Percentiles rank a stretch among this genome's conserved stretches.
Conservation (phyloP, 495 filamentous ascomycete genomes). For the Ramalina peruviana region DNA sequence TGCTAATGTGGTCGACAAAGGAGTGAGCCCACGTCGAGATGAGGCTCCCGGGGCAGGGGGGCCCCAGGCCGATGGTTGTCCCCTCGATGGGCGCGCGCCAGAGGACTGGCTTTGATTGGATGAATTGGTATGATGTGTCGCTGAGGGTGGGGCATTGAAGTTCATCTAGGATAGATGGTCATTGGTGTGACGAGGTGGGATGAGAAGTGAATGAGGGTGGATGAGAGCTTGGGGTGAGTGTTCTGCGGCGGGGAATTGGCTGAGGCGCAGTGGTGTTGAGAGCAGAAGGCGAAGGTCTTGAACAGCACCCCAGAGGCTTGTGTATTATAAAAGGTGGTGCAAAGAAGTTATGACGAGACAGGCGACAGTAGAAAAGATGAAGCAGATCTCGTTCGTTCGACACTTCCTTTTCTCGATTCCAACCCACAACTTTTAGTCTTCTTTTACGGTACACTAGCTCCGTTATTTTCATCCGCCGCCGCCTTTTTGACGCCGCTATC, state of each 20-base stretch:
- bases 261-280: neutral
- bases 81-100: conserved; percentile 38
- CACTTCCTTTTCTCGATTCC: too few species aligned
- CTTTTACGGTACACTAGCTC: too few species aligned
- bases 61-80: conserved; percentile 50
- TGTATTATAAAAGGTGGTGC: too few species aligned
- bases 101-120: conserved; percentile 42
- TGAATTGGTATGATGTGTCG: conserved; percentile 48
- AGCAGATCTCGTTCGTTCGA: too few species aligned
- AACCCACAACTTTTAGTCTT: too few species aligned
- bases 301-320: neutral
- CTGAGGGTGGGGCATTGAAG: conserved; percentile 47
- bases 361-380: too few species aligned
- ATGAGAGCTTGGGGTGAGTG: neutral
- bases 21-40: conserved; percentile 47
- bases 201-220: neutral
- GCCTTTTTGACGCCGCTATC: too few species aligned
- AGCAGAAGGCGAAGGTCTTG: neutral
- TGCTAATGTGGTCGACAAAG: conserved; percentile 42
- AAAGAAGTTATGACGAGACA: too few species aligned
- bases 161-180: conserved; percentile 51
- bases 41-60: conserved; percentile 41
- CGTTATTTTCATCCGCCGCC: too few species aligned
- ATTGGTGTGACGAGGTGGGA: conserved; percentile 26
- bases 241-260: neutral